These are phyloP conservation scores for Aspergillus pseudonomiae DNA, from an alignment of 2,329 filamentous ascomycete genomes.

Conservation along the genomic window DNA sequence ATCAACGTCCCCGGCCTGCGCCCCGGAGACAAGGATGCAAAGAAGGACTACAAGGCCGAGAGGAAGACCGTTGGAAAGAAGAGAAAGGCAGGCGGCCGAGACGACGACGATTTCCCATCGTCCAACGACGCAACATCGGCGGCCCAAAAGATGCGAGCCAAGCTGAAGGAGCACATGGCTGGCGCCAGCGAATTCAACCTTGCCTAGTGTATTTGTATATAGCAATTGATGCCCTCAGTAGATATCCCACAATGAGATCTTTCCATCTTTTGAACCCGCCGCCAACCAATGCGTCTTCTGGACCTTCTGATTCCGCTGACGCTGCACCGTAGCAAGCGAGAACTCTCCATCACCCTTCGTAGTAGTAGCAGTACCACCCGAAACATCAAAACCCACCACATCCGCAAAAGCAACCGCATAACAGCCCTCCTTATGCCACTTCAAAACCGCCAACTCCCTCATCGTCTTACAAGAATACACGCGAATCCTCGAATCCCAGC, in stretches of 20 bases:
- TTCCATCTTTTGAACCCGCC: conserved; percentile 90
- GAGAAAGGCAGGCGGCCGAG: conserved; percentile 34
- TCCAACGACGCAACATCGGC: conserved; percentile 49
- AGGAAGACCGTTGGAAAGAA: conserved; percentile 41
- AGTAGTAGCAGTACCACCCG: background rate
- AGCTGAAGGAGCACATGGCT: conserved; percentile 54
- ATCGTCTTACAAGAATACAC: conserved; percentile 81
- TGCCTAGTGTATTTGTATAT: conserved; percentile 45
- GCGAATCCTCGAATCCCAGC: conserved; percentile 83
- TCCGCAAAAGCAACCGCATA: conserved; percentile 76
- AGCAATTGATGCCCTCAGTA: conserved; percentile 59
- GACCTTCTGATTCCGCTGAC: conserved; percentile 65
- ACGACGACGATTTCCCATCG: conserved; percentile 28
- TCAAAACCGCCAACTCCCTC: conserved; percentile 86
- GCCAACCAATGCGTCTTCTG: conserved; percentile 83
- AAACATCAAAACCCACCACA: conserved; percentile 24
- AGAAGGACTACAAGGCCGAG: conserved; percentile 51
- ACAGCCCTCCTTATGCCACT: conserved; percentile 90
- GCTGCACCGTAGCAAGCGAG: conserved; percentile 58
- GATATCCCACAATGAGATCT: conserved; percentile 93
- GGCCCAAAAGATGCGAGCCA: conserved; percentile 56
- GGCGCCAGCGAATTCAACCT: conserved; percentile 63
- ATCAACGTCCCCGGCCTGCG: conserved; percentile 63
- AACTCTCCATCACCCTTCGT: background rate
- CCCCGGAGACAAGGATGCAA: conserved; percentile 50